phyloP scores from a whole-genome alignment of 768 basidiomycete genomes.

The Mycena galopus region DNA sequence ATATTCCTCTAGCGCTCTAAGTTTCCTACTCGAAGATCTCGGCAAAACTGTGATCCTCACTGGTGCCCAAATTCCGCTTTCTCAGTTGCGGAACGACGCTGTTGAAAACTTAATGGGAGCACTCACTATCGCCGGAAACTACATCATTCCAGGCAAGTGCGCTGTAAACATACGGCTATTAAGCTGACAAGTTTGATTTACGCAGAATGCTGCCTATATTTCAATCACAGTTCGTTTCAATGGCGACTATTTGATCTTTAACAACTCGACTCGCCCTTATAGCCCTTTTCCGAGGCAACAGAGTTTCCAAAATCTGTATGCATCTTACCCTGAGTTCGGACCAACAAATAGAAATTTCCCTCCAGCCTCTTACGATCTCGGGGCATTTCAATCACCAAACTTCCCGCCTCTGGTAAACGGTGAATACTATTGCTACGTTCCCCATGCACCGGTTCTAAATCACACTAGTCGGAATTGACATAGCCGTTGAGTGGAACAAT shows the following conservation, averaged over 20 bases:
- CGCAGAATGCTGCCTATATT: constrained; percentile 88
- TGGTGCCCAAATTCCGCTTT: constrained; percentile 94
- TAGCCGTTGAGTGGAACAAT: constrained; percentile 89
- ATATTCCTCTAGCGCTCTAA: constrained; percentile 89
- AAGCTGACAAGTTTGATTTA: neutral
- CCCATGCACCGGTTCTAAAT: constrained; percentile 19
- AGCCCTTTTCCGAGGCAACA: constrained; percentile 84
- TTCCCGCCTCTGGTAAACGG: constrained; percentile 87
- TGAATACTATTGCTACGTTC: constrained; percentile 39
- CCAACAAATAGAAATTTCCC: neutral
- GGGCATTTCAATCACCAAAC: constrained; percentile 89
- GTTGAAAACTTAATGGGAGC: constrained; percentile 94
- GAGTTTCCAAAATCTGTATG: constrained; percentile 77
- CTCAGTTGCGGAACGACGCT: constrained; percentile 93
- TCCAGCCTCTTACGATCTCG: constrained; percentile 79
- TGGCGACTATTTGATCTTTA: neutral
- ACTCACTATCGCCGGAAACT: constrained; percentile 90
- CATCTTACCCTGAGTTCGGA: neutral
- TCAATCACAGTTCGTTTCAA: constrained; percentile 72
- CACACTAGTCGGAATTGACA: constrained; percentile 85
- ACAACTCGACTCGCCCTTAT: neutral
- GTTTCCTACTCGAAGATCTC: constrained; percentile 92
- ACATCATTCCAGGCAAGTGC: constrained; percentile 86
- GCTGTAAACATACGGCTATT: neutral
- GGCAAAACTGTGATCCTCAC: constrained; percentile 94